phyloP scores from a whole-genome alignment of 108 stramenopile genomes.

The Mediolabrus comicus region DNA sequence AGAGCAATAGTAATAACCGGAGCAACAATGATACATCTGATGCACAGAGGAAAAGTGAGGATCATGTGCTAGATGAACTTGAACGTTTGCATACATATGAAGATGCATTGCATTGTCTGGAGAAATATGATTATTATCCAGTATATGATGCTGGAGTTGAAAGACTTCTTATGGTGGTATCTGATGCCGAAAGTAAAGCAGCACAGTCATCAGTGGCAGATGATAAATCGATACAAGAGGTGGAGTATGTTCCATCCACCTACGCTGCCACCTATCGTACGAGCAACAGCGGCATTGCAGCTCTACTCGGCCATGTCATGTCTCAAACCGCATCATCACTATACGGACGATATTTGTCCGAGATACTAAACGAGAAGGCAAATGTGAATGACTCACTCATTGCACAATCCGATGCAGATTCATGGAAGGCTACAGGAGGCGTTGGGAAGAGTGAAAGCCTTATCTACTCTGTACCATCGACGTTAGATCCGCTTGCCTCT shows the following conservation, averaged over 20 bases:
- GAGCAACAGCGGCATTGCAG: not conserved
- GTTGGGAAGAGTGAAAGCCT: not conserved
- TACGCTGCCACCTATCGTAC: conserved; percentile 6
- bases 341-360: not conserved
- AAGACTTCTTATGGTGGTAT: not conserved
- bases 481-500: not conserved
- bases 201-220: not conserved
- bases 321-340: not conserved
- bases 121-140: not conserved
- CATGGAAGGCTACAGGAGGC: not conserved
- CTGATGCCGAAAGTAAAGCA: not conserved
- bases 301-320: not conserved
- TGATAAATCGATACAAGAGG: not conserved
- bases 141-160: conserved; percentile 30
- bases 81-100: not conserved
- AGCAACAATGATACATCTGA: not conserved
- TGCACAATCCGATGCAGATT: not conserved
- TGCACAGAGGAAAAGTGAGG: not conserved
- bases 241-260: not conserved
- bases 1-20: not conserved
- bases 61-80: conserved; percentile 1
- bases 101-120: not conserved
- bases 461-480: not conserved
- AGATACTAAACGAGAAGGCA: not conserved
- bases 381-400: not conserved